These are phyloP conservation scores for Cryoendolithus antarcticus DNA, from an alignment of 2,329 filamentous ascomycete species.

Conservation along the genomic window DNA sequence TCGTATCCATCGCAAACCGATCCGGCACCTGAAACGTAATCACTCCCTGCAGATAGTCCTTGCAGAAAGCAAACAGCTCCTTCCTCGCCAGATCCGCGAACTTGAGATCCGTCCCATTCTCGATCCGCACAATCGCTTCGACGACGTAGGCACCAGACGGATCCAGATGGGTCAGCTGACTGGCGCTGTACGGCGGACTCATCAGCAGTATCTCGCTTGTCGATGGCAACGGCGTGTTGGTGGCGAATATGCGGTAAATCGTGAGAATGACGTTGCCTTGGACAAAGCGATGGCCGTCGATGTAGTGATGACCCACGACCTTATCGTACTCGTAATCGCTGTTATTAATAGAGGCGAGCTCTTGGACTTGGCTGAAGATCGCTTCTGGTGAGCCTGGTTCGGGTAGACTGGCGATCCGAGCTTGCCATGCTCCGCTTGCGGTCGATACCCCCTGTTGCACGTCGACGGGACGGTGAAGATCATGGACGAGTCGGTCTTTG, in stretches of 20 bases:
- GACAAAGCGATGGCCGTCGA: constrained; percentile 46
- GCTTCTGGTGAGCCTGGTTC: too few relatives aligned
- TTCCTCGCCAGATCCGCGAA: constrained; percentile 42
- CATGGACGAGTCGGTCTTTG: too few relatives aligned
- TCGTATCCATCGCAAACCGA: constrained; percentile 46
- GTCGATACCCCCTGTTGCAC: too few relatives aligned
- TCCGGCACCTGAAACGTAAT: constrained; percentile 47
- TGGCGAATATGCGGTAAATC: constrained; percentile 41
- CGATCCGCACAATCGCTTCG: constrained; percentile 45
- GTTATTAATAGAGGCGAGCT: too few relatives aligned
- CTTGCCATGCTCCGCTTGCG: too few relatives aligned
- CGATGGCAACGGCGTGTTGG: neutral
- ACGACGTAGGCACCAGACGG: constrained; percentile 45
- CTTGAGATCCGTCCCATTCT: constrained; percentile 42
- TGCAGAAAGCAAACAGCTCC: constrained; percentile 40
- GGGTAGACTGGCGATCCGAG: too few relatives aligned
- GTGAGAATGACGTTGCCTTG: constrained; percentile 45
- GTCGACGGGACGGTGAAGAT: too few relatives aligned
- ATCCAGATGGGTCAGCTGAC: constrained; percentile 40
- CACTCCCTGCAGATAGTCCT: constrained; percentile 43
- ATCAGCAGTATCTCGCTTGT: constrained; percentile 15
- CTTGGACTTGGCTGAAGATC: too few relatives aligned
- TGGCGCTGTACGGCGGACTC: constrained; percentile 26
- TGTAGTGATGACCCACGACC: constrained; percentile 38
- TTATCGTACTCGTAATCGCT: too few relatives aligned